Conservation (phyloP, 164 flowering plant species). For the Santalum album region DNA sequence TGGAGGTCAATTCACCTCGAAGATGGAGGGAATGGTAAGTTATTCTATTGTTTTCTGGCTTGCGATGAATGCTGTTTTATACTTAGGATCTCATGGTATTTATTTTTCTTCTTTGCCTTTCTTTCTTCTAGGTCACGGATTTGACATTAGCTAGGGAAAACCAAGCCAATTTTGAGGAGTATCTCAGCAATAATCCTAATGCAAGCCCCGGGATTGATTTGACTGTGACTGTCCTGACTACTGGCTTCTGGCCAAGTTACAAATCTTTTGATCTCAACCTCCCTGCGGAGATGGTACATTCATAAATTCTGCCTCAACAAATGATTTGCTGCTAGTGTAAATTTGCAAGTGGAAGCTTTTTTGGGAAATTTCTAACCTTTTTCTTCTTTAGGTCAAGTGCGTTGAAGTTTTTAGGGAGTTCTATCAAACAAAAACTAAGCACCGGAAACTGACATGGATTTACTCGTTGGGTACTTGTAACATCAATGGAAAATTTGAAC, state of each 20-base stretch:
- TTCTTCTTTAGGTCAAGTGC: slow-evolving; percentile 12
- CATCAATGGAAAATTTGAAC: slow-evolving; percentile 19
- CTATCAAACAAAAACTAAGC: slow-evolving; percentile 3
- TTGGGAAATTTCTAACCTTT: not conserved
- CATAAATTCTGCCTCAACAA: not conserved
- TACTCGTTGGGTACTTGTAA: slow-evolving; percentile 6
- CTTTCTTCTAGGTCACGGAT: slow-evolving; percentile 6
- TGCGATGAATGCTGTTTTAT: not conserved
- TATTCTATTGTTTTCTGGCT: not conserved
- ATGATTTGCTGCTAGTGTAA: not conserved
- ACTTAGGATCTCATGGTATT: not conserved
- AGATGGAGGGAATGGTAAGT: slow-evolving; percentile 10
- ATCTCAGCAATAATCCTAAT: slow-evolving; percentile 13
- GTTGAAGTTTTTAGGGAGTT: slow-evolving; percentile 19
- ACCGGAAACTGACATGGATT: slow-evolving; percentile 3
- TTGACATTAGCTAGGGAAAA: slow-evolving; percentile 27
- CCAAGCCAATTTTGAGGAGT: slow-evolving; percentile 22
- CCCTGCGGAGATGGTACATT: slow-evolving; percentile 2
- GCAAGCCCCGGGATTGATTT: slow-evolving; percentile 6
- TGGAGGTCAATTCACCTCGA: slow-evolving; percentile 20
- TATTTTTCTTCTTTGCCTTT: not conserved
- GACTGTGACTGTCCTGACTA: slow-evolving; percentile 18
- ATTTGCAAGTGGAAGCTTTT: not conserved
- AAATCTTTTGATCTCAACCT: slow-evolving; percentile 14
- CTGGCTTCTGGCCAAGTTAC: slow-evolving; percentile 30